Base-by-base conservation (phyloP, 805 yeast species). In the Brettanomyces anomalus region DNA sequence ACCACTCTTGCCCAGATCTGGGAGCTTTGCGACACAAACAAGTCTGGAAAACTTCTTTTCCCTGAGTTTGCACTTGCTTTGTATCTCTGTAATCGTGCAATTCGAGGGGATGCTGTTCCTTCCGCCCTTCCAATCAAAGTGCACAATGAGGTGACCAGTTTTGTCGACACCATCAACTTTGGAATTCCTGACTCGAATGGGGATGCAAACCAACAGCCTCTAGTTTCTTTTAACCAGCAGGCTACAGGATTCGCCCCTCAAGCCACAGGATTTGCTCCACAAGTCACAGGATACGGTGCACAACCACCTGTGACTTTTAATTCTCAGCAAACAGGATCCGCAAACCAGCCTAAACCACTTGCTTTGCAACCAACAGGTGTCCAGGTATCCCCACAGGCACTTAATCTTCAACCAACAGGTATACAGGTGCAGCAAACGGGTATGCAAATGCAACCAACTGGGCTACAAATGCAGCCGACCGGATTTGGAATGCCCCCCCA, bases 21-120 rank as follows among this genome's bases (percentile, higher is more conserved):
- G 97, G 79, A 83, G 19, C 67, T 90, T 45, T 76, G 95, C n/a
- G 97, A 90, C 57, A 81, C 95, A 2, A 84, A 80, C 52, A 82
- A 78, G 54, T 80, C 93, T 6, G 97, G 97, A 2, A 72, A 78
- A 43, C 73, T 90, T 47, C 65, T 90, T 52, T 90, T 89, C 58
- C 97, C 97, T 2, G 97, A 90, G 61, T 90, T 90, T 69, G 95
- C 95, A 14, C 69, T 90, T 50, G 88, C 96, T 15, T 78, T 90
- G 70, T 90, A 88, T 61, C 70, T 90, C 52, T 88, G 95, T 58
- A 83, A 85, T 52, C 64, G 77, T 55, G 83, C 82, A 0, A 70
- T 85, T 51, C 78, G 76, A 52, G 95, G 96, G 32, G 88, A 85
- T 51, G 67, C 80, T 7, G 68, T 89, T 46, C 97, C 97, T 3